Percentiles rank a stretch among this genome's conserved stretches.
phyloP scores from a whole-genome alignment of 2,329 filamentous ascomycete species.

The Fusarium pilosicola region DNA sequence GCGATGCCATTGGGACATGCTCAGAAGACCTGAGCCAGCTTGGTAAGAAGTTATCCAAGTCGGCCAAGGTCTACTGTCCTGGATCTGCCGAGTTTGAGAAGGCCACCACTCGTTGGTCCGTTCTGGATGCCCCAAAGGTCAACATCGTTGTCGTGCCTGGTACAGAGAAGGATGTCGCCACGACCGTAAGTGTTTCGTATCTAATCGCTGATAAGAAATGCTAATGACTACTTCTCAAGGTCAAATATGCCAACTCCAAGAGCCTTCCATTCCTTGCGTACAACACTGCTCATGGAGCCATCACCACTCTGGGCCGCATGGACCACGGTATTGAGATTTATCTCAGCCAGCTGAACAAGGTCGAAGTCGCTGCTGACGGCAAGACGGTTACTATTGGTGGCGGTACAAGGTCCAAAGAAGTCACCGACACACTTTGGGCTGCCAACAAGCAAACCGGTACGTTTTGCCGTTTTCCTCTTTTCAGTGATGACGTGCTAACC shows the following conservation, averaged over 20 bases:
- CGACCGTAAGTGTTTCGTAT: constrained; percentile 51
- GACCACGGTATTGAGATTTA: constrained; percentile 62
- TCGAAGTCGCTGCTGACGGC: constrained; percentile 55
- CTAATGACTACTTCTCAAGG: constrained; percentile 1
- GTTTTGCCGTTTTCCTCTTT: background rate
- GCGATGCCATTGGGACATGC: constrained; percentile 32
- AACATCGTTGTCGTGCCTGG: constrained; percentile 59
- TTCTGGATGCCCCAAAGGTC: constrained; percentile 53
- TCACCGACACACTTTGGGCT: constrained; percentile 60
- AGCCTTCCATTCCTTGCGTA: constrained; percentile 62
- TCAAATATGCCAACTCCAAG: constrained; percentile 57
- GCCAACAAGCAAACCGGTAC: constrained; percentile 61
- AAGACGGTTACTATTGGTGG: constrained; percentile 60
- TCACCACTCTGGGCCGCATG: constrained; percentile 60
- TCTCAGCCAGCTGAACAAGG: constrained; percentile 55
- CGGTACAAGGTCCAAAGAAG: constrained; percentile 56
- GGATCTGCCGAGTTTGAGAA: constrained; percentile 52
- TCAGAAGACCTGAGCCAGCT: constrained; percentile 39
- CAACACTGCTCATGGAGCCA: constrained; percentile 62
- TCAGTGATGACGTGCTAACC: background rate
- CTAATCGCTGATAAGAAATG: fast-evolving
- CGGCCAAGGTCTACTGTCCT: constrained; percentile 55
- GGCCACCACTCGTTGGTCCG: constrained; percentile 58
- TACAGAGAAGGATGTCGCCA: constrained; percentile 59
- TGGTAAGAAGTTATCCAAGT: constrained; percentile 48